phyloP scores from a whole-genome alignment of 257 asterid genomes.

The Oldenlandia corymbosa region DNA sequence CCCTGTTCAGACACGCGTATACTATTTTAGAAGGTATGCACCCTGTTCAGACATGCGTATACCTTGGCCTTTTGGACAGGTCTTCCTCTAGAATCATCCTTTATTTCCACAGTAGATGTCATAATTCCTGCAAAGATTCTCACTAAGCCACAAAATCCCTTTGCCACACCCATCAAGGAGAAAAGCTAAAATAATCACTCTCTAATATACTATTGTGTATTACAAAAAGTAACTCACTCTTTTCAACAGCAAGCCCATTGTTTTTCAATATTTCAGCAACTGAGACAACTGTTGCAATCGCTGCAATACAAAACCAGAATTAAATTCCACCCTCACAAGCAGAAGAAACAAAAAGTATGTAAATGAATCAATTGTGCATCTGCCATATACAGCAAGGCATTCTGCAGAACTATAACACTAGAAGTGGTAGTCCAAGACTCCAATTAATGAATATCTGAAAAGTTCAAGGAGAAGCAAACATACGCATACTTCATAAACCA shows the following conservation, averaged over 20 bases:
- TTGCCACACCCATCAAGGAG: too few species aligned
- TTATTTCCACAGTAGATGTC: conserved; percentile 83
- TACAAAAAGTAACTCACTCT: conserved; percentile 53
- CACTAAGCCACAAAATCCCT: background rate
- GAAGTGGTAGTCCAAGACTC: background rate
- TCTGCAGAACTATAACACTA: background rate
- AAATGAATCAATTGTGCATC: background rate
- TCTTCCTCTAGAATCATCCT: conserved; percentile 73
- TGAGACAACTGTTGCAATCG: conserved; percentile 79
- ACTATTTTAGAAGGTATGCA: too few species aligned
- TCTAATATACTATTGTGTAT: background rate
- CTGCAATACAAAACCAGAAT: conserved; percentile 34
- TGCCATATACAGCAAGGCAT: background rate
- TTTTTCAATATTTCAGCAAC: conserved; percentile 84
- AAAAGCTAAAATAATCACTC: too few species aligned
- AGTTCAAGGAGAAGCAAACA: background rate
- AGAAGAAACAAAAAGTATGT: background rate
- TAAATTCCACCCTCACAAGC: background rate
- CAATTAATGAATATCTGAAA: background rate
- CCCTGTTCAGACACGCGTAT: too few species aligned
- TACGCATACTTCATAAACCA: background rate
- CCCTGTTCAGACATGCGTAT: too few species aligned
- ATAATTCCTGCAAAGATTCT: conserved; percentile 46
- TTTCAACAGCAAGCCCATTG: conserved; percentile 82
- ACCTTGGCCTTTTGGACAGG: conserved; percentile 83